Base-by-base conservation (phyloP, 1,139 yeast species). In the Kazachstania sp. region DNA sequence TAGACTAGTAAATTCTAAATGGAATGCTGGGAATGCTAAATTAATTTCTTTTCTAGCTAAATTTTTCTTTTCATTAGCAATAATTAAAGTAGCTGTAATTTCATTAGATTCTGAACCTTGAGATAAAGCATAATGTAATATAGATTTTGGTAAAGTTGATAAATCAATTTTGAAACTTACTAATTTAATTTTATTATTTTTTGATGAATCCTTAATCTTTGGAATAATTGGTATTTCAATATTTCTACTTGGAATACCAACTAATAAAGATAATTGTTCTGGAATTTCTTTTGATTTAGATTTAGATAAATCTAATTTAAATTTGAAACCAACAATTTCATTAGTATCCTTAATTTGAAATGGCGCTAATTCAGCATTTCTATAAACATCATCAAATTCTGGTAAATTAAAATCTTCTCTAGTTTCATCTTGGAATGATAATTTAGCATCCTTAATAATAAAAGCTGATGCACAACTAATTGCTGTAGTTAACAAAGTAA, bases 161-260 rank as follows among this genome's bases (percentile, higher is more conserved):
- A 54, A 20, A n/a, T 41, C 26, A 40, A 53, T 41, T 23, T 39
- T 48, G 47, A 51, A 49, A 35, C 20, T 40, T 12, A 47, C 47
- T 16, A 42, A 36, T 18, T 41, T 41, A 7, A 16, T 26, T 29
- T 35, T 38, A n/a, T 39, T 37, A 28, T 43, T 30, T n/a, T 45
- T 39, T 2, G 44, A 45, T 18, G 45, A 43, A 13, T 49, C 49
- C 13, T 45, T 46, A 13, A 52, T 42, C 16, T 39, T 47, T 15
- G 58, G 50, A 19, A 47, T 43, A 29, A 52, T 36, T 31, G 53
- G 45, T 15, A 49, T 45, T 41, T 60, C 64, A 37, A 58, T 41
- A 20, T 49, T 50, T n/a, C 39, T 48, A 7, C 48, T 53, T 6
- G 56, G 54, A 37, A 53, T 39, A 11, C 63, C 63, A 15, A 59